These are phyloP conservation scores for Diutina siamensis DNA, from an alignment of 1,139 yeast genomes.

Conservation along the genomic window DNA sequence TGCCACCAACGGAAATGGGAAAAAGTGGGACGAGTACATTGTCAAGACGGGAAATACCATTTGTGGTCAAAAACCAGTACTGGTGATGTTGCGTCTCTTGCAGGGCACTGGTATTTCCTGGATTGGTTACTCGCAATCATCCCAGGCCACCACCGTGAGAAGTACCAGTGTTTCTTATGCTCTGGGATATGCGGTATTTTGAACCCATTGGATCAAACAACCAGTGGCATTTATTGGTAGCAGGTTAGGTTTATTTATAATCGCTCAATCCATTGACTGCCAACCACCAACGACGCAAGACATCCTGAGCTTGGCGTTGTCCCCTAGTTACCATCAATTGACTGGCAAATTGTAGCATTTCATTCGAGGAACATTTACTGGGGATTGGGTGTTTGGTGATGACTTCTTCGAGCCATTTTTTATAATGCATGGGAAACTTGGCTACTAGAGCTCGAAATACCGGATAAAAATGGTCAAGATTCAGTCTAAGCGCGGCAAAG, in stretches of 20 bases:
- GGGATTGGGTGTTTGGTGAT: conserved; percentile 12
- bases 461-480: conserved; percentile 44
- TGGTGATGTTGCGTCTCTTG: conserved; percentile 45
- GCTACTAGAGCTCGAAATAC: conserved; percentile 42
- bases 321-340: conserved; percentile 57
- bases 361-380: conserved; percentile 9
- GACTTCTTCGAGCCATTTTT: conserved; percentile 31
- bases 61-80: conserved; percentile 84
- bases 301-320: conserved; percentile 41
- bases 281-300: conserved; percentile 59
- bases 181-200: conserved; percentile 47
- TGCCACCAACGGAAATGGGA: conserved; percentile 41
- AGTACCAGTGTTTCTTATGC: conserved; percentile 91
- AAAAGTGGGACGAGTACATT: conserved; percentile 59
- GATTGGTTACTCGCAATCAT: conserved; percentile 80
- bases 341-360: conserved; percentile 31
- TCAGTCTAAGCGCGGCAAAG: conserved; percentile 45
- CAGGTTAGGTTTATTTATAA: conserved; percentile 15
- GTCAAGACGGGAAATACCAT: conserved; percentile 71
- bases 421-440: conserved; percentile 38
- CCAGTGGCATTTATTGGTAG: no score
- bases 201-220: conserved; percentile 7
- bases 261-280: conserved; percentile 38
- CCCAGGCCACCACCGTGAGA: conserved; percentile 28
- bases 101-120: conserved; percentile 41